Evolutionary conservation across 768 basidiomycete species (phyloP), one percentile per base, ranked within the genome.

Genomic region (Serpula lacrymans): DNA sequence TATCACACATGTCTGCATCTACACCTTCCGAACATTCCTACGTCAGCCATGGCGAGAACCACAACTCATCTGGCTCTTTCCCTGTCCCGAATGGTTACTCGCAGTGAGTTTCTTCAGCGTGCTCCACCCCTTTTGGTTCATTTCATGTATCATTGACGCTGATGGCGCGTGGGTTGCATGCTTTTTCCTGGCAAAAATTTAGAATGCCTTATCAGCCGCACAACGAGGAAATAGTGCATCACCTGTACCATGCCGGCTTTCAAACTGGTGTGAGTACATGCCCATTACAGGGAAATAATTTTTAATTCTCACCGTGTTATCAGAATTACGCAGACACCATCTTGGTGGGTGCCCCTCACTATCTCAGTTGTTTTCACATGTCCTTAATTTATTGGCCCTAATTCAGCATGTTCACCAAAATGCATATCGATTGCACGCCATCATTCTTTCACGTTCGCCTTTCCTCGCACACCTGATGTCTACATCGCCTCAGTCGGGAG

Each of bases 401-500:
- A 43, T 44, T 24, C 54, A 88, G 84, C 84, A 85, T 67, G 79
- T 85, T 42, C 77, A 81, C 56, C 78, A 83, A 71, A 77, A 77
- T 62, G 69, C 72, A 45, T 90, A 88, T 62, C 78, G 80, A 40
- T 76, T 90, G 25, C 87, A 92, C 66, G 79, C 84, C 48, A 85
- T 94, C 62, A 83, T 93, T 49, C 72, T 94, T 47, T 88, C 89
- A 45, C 83, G 84, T 39, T 92, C 90, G 23, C 90, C 92, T 26
- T 88, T 80, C 64, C 77, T 94, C 55, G 87, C 84, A 28, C 88
- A 91, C 60, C 72, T 90, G 50, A 88, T 95, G 83, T 85, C 83
- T 41, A 87, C 84, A 35, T 81, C 84, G 24, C 82, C 82, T 18
- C 81, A 80, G 62, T 67, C 71, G 26, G 71, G 72, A 44, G 81